These are phyloP conservation scores for Globisporangium perplexum DNA, from an alignment of 352 stramenopile species.

Conservation along the genomic window DNA sequence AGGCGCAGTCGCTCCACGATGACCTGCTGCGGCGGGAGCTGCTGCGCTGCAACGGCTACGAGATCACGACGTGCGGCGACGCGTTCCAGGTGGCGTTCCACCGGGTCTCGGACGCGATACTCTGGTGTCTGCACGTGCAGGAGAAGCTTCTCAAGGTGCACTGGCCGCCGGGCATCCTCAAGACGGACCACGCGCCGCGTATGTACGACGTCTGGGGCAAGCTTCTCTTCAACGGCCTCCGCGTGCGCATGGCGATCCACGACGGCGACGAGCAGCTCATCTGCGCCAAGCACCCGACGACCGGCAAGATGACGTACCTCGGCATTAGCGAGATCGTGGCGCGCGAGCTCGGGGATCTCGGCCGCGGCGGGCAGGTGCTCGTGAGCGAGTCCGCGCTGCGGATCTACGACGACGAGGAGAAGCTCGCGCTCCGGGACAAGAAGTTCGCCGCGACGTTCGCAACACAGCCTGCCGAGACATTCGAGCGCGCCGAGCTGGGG, in stretches of 20 bases:
- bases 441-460: conserved; percentile 17
- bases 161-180: conserved; percentile 46
- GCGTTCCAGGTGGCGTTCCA: conserved; percentile 82
- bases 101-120: conserved; percentile 52
- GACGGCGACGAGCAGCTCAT: conserved; percentile 57
- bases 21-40: conserved; percentile 55
- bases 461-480: conserved; percentile 19
- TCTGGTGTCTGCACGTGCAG: conserved; percentile 60
- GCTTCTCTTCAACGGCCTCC: conserved; percentile 60
- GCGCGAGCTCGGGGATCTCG: conserved; percentile 59
- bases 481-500: conserved; percentile 31
- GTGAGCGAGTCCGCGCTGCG: conserved; percentile 48
- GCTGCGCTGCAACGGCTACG: conserved; percentile 55
- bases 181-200: conserved; percentile 32
- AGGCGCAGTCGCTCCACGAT: conserved; percentile 70
- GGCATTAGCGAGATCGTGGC: conserved; percentile 63
- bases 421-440: conserved; percentile 11
- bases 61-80: conserved; percentile 76
- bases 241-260: conserved; percentile 79
- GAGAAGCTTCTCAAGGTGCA: conserved; percentile 50
- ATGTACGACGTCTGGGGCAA: conserved; percentile 52
- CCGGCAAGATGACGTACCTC: conserved; percentile 73
- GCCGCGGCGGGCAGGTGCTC: conserved; percentile 61
- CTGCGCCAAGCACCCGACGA: conserved; percentile 61
- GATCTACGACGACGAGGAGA: conserved; percentile 36